Evolutionary conservation across 495 filamentous ascomycete species (phyloP), one percentile per base, ranked within the genome.

Genomic region (Penicillium coprophilum): DNA sequence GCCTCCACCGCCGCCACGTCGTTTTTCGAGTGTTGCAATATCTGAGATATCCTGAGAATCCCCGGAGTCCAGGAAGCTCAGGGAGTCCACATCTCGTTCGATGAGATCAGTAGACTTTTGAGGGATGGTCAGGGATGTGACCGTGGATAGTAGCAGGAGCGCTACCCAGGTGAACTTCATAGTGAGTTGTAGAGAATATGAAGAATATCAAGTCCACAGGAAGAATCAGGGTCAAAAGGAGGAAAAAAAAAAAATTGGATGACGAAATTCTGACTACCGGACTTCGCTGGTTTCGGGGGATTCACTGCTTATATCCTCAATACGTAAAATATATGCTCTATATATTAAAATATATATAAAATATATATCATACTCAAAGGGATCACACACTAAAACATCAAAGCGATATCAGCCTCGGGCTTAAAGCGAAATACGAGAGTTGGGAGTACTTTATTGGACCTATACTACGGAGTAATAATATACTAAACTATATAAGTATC

Each of bases 21-120:
- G 70, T 53, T 80, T 82, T 54, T 75, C 75, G 30, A 81, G 60
- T 24, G 71, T 69, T n/a, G 54, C 30, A 6, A 53, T 40, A 31
- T 71, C 53, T 17, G 49, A 30, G 17, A 50, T 43, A 1, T 50
- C 34, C 17, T 58, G 44, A n/a, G n/a, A n/a, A n/a, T n/a, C n/a
- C n/a, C n/a, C n/a, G n/a, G n/a, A n/a, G n/a, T n/a, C n/a, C n/a
- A n/a, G n/a, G n/a, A n/a, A n/a, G n/a, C n/a, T n/a, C 12, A 55
- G 13, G 17, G 21, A 32, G 17, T 21, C 28, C 10, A n/a, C 47
- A 56, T 71, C 65, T 34, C 55, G 55, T 13, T 61, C 47, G n/a
- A 60, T 49, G 4, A 72, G 53, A 30, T 65, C 71, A 8, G 62
- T 50, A 39, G 34, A n/a, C 36, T 51, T 27, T 28, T 36, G 40